Evolutionary conservation across 2,329 filamentous ascomycete species (phyloP), one percentile per base, ranked within the genome.

Genomic region (Blumeria hordei): DNA sequence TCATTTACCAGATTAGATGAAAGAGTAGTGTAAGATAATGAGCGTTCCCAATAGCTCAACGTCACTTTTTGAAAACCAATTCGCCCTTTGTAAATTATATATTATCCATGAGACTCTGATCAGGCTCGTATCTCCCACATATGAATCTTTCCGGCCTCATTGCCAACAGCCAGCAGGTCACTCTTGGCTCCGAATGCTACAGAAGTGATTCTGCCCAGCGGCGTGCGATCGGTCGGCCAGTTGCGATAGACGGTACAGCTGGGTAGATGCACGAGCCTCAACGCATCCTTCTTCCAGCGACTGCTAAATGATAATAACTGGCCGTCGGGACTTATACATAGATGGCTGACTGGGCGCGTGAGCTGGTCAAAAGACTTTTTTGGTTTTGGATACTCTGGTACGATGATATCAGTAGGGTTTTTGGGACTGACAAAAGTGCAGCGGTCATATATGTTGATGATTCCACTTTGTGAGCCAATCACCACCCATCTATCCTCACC

Each of bases 181-280:
- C 79, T 83, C 58, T 74, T 72, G 6, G 70, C 72, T 18, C 76
- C 75, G 65, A 86, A 83, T 3, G 84, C 81, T 57, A 88, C 77
- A 0, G 79, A 74, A 1, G 85, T 85, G 60, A 96, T 80, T 57
- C 87, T 75, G 0, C 92, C 92, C 58, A 98, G 69, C 0, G 88
- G 88, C 56, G 92, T 98, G 66, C 84, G 81, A 59, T 80, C 78
- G 55, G 90, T 98, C 28, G 92, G 92, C 92, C 92, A 98, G 69
- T 98, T 98, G 63, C 82, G 80, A 73, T 92, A 98, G 18, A 96
- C 86, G 1, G 88, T 94, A 67, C 88, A 94, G 61, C 78, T 88
- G 0, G 90, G 88, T 61, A 98, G 70, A 68, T 98, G 92, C 35
- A 90, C 87, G 60, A 98, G 70, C 63, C 84, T 76, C 66, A 98